phyloP scores from a whole-genome alignment of 768 basidiomycete species.

The Gelatoporia subvermispora region DNA sequence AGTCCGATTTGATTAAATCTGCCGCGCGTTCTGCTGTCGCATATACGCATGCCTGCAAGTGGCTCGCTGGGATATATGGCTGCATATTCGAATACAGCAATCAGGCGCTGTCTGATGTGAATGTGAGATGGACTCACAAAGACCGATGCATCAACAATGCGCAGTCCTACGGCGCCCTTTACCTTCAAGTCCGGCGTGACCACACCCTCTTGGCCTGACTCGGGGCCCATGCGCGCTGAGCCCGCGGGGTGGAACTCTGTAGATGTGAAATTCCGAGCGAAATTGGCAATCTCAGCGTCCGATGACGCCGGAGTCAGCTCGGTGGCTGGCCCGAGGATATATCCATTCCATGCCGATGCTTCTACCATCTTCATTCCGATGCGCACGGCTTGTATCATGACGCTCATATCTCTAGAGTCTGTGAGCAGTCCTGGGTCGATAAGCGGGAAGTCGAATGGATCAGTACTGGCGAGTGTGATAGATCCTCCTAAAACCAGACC shows the following conservation, averaged over 20 bases:
- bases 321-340: no score
- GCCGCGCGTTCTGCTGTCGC: slow-evolving; percentile 1
- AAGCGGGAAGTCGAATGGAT: slow-evolving; percentile 16
- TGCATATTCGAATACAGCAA: not conserved
- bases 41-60: not conserved
- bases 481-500: slow-evolving; percentile 10
- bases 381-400: no score
- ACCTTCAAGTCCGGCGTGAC: slow-evolving; percentile 38
- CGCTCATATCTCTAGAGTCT: no score
- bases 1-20: not conserved
- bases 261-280: no score
- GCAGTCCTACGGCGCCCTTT: slow-evolving; percentile 36
- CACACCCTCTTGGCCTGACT: slow-evolving; percentile 15
- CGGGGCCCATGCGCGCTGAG: no score
- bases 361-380: no score
- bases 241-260: no score
- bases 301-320: no score
- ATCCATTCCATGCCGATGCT: no score
- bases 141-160: slow-evolving; percentile 22
- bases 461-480: slow-evolving; percentile 9
- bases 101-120: not conserved
- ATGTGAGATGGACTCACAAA: slow-evolving; percentile 3
- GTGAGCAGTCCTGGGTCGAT: slow-evolving; percentile 17
- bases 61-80: not conserved
- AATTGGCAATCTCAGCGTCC: no score